phyloP scores from a whole-genome alignment of 441 rosid genomes.

The Manihot esculenta region DNA sequence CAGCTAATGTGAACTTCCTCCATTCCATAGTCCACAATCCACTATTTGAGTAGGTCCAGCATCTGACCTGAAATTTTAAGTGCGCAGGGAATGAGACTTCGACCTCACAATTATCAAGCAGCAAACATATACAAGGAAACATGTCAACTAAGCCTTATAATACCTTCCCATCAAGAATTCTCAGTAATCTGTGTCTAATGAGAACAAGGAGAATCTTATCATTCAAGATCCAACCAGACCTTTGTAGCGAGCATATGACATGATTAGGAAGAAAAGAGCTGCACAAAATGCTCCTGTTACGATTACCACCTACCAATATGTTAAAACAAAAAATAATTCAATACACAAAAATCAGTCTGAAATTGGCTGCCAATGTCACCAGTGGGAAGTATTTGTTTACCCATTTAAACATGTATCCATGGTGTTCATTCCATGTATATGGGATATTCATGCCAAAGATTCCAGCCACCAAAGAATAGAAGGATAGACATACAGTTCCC shows the following conservation, averaged over 20 bases:
- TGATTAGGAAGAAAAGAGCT: conserved; percentile 44
- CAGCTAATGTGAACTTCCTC: background rate
- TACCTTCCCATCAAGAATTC: conserved; percentile 8
- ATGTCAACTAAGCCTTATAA: background rate
- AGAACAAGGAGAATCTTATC: background rate
- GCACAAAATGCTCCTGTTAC: conserved; percentile 39
- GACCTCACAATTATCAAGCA: background rate
- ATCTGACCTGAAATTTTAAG: background rate
- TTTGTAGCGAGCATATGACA: conserved; percentile 75
- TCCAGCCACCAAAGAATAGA: conserved; percentile 73
- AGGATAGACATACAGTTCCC: conserved; percentile 66
- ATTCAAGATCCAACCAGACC: conserved; percentile 84
- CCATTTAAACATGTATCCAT: conserved; percentile 80
- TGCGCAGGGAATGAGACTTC: background rate
- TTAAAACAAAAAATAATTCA: background rate
- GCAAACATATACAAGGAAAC: background rate
- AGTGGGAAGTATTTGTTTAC: conserved; percentile 37
- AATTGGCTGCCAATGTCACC: background rate
- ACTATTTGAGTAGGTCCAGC: background rate
- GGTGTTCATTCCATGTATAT: conserved; percentile 63
- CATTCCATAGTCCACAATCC: background rate
- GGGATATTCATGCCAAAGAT: conserved; percentile 97
- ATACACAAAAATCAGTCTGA: background rate
- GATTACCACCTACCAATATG: conserved; percentile 53
- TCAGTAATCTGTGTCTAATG: background rate